Conservation (phyloP, 2,329 filamentous ascomycete species). For the Uncinocarpus reesii region DNA sequence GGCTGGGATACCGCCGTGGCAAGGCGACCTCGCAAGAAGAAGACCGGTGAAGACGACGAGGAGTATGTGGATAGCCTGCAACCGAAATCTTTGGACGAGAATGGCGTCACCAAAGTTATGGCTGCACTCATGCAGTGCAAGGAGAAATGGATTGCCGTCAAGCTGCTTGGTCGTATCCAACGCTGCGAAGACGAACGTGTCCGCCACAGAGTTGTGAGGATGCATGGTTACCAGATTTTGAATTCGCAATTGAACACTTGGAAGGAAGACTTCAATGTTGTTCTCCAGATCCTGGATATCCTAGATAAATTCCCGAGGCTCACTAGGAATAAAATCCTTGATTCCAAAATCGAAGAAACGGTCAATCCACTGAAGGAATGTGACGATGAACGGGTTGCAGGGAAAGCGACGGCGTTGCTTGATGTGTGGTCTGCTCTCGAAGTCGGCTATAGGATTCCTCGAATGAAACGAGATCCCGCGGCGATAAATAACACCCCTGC, state of each 20-base stretch:
- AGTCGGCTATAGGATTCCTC: conserved; percentile 82
- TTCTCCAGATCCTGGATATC: conserved; percentile 80
- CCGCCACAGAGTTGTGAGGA: conserved; percentile 77
- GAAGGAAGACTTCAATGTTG: conserved; percentile 78
- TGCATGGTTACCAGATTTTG: conserved; percentile 94
- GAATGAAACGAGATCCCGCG: conserved; percentile 72
- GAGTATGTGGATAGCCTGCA: conserved; percentile 89
- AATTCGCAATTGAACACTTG: conserved; percentile 78
- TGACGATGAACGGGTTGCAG: conserved; percentile 63
- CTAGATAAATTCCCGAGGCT: conserved; percentile 76
- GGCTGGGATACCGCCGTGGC: conserved; percentile 84
- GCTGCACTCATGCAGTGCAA: conserved; percentile 94
- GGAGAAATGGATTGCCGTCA: conserved; percentile 98
- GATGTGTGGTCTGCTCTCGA: conserved; percentile 83
- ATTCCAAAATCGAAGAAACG: conserved; percentile 84
- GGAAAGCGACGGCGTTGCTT: conserved; percentile 60
- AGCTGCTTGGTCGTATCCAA: conserved; percentile 81
- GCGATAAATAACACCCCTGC: conserved; percentile 42
- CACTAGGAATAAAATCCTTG: conserved; percentile 92
- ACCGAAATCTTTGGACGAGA: conserved; percentile 66
- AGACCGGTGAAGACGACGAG: conserved; percentile 79
- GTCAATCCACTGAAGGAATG: conserved; percentile 58
- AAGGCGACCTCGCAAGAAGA: conserved; percentile 88
- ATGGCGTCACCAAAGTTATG: conserved; percentile 88
- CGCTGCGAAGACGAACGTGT: conserved; percentile 77